Percentiles rank a stretch among this genome's conserved stretches.
Evolutionary conservation across 345 rosid species (phyloP).

Genomic region (Dimocarpus longan): DNA sequence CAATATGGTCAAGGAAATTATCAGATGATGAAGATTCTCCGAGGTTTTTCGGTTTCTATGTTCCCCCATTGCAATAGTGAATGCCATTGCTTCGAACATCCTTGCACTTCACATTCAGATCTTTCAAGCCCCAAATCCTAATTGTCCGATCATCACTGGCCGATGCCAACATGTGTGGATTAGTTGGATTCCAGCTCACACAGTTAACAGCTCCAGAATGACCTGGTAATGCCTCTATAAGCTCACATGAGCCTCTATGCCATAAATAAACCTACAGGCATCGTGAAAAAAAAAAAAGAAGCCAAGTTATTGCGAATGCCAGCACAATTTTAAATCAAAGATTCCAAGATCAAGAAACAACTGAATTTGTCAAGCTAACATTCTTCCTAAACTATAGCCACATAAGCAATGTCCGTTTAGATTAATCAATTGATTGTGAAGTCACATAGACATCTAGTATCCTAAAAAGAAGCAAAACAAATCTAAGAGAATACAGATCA

Average conservation of each 20-base stretch:
- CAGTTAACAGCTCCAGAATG: slow-evolving; percentile 74
- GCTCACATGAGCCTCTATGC: slow-evolving; percentile 56
- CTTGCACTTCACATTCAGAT: slow-evolving; percentile 30
- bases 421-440: no score
- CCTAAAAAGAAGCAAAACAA: not conserved
- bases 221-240: slow-evolving; percentile 53
- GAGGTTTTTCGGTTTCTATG: slow-evolving; percentile 15
- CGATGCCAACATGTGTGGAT: slow-evolving; percentile 74
- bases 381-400: no score
- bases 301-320: not conserved
- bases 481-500: slow-evolving; percentile 10
- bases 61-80: slow-evolving; percentile 49
- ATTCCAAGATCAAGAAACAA: not conserved
- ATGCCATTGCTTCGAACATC: slow-evolving; percentile 41
- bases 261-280: slow-evolving; percentile 62
- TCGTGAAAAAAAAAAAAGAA: not conserved
- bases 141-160: slow-evolving; percentile 71
- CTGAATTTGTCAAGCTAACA: no score
- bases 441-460: not conserved
- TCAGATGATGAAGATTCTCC: not conserved
- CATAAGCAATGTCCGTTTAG: no score
- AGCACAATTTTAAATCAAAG: not conserved
- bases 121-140: slow-evolving; percentile 63
- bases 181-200: slow-evolving; percentile 76
- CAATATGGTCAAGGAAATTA: slow-evolving; percentile 35